Percentiles rank a stretch among this genome's conserved stretches.
These are phyloP conservation scores for Rhodotorula sp. DNA, from an alignment of 1,284 basidiomycete species.

Conservation along the genomic window DNA sequence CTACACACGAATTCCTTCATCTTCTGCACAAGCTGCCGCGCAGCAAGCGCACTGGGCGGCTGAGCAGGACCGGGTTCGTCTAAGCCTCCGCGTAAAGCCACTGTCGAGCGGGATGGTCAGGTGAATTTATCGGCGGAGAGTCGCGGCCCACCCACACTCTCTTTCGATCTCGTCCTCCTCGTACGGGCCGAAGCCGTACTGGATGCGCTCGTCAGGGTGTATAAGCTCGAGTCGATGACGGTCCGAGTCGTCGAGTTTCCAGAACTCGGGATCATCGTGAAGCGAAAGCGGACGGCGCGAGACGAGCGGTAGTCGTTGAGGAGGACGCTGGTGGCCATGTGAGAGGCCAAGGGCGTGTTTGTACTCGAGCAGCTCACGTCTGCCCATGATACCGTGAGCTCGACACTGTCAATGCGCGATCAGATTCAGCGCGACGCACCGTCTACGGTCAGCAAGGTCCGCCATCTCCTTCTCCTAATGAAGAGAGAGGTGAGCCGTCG, in stretches of 20 bases:
- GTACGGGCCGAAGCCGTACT: constrained; percentile 16
- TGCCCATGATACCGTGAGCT: background rate
- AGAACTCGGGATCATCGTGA: constrained; percentile 17
- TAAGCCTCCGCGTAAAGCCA: background rate
- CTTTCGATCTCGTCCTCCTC: constrained; percentile 5
- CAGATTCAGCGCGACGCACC: background rate
- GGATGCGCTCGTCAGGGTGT: background rate
- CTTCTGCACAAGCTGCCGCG: background rate
- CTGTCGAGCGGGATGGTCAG: background rate
- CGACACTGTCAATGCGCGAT: background rate
- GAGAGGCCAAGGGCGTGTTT: constrained; percentile 9
- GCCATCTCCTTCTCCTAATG: background rate
- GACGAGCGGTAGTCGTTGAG: background rate
- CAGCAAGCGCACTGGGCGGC: background rate
- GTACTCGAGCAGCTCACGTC: constrained; percentile 19
- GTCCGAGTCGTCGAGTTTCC: constrained; percentile 1
- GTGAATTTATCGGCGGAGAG: background rate
- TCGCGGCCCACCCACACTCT: background rate
- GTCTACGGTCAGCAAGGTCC: background rate
- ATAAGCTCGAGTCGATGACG: constrained; percentile 3
- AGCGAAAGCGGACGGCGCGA: background rate
- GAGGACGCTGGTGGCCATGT: background rate
- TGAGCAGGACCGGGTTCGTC: background rate
- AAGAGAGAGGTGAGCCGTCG: background rate
- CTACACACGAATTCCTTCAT: constrained; percentile 1